Evolutionary conservation across 2,329 filamentous ascomycete species (phyloP).

Genomic region (Dryadomyces sulphureus): DNA sequence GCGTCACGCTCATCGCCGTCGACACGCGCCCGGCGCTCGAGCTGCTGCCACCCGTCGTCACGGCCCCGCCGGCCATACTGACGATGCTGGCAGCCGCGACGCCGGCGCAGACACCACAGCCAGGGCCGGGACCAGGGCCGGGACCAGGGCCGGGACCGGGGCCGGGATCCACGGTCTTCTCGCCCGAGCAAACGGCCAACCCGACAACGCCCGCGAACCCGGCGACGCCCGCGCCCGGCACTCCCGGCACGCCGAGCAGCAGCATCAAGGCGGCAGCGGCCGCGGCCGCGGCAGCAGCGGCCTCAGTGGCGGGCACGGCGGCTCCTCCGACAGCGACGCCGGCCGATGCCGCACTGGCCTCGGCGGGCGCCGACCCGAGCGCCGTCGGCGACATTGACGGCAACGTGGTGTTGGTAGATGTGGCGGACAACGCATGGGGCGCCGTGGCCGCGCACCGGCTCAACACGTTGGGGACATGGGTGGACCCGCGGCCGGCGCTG

Average conservation of each 20-base stretch:
- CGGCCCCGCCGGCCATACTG: slow-evolving; percentile 28
- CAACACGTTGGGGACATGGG: slow-evolving; percentile 40
- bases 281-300: neutral
- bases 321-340: slow-evolving; percentile 15
- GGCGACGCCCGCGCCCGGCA: slow-evolving; percentile 20
- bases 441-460: slow-evolving; percentile 53
- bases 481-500: slow-evolving; percentile 41
- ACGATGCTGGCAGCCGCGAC: slow-evolving; percentile 33
- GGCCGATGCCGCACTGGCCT: slow-evolving; percentile 5
- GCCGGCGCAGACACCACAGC: slow-evolving; percentile 53
- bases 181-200: slow-evolving; percentile 40
- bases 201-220: slow-evolving; percentile 29
- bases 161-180: slow-evolving; percentile 35
- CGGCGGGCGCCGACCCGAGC: slow-evolving; percentile 19
- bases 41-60: slow-evolving; percentile 40
- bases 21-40: slow-evolving; percentile 51
- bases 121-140: slow-evolving; percentile 11
- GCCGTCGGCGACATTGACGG: slow-evolving; percentile 24
- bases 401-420: slow-evolving; percentile 56
- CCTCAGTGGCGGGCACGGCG: neutral
- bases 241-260: neutral
- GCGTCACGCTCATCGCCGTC: slow-evolving; percentile 46
- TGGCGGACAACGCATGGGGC: slow-evolving; percentile 63
- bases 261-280: neutral
- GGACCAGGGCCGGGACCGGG: slow-evolving; percentile 48